These are phyloP conservation scores for Batrachochytrium dendrobatidis DNA, from an alignment of 371 early-diverging fungal species.

Conservation along the genomic window DNA sequence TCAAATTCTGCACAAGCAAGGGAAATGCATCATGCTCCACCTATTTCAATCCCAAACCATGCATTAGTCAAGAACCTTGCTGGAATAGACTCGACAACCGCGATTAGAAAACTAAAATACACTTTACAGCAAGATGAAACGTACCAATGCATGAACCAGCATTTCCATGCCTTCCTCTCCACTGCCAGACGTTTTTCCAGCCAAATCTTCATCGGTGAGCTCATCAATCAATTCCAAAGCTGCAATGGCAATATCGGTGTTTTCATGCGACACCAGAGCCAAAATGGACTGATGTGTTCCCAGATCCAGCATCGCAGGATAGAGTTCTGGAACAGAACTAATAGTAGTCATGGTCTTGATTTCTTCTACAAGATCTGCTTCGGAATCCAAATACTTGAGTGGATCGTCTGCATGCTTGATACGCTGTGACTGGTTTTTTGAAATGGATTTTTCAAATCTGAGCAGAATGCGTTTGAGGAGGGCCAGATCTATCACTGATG, in stretches of 20 bases:
- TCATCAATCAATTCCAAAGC: conserved; percentile 80
- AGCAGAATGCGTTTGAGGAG: conserved; percentile 68
- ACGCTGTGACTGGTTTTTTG: conserved; percentile 79
- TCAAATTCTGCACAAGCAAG: conserved; percentile 70
- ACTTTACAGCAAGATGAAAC: conserved; percentile 1
- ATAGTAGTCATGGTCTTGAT: conserved; percentile 66
- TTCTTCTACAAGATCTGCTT: conserved; percentile 86
- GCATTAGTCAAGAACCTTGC: conserved; percentile 1
- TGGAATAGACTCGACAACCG: too few relatives aligned
- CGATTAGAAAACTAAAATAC: too few relatives aligned
- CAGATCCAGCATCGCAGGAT: conserved; percentile 62
- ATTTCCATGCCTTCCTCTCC: conserved; percentile 56
- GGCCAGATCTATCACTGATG: conserved; percentile 52
- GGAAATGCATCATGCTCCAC: conserved; percentile 64
- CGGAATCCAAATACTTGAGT: conserved; percentile 83
- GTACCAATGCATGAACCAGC: conserved; percentile 65
- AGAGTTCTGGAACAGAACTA: conserved; percentile 72
- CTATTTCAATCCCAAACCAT: conserved; percentile 27
- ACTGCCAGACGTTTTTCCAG: conserved; percentile 29
- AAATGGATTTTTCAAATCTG: conserved; percentile 76
- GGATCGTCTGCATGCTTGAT: conserved; percentile 74
- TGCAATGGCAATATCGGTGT: conserved; percentile 84
- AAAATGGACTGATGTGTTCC: conserved; percentile 60
- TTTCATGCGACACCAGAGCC: conserved; percentile 79
- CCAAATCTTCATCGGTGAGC: conserved; percentile 85